Conservation (phyloP, 2,329 filamentous ascomycete genomes). For the Cladosporium phlei region DNA sequence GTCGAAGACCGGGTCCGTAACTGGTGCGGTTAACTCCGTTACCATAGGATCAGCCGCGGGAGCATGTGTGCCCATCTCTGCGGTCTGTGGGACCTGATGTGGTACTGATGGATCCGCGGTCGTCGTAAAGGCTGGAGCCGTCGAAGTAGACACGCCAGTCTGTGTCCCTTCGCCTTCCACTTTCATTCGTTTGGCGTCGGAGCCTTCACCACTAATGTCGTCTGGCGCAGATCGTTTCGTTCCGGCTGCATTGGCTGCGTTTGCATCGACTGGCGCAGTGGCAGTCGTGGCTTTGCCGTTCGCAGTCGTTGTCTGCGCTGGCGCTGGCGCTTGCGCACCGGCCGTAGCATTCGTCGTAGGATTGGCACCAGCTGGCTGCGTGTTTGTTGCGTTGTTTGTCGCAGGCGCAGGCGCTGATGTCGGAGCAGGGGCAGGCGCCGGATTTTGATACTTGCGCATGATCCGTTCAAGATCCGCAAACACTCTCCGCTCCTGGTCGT, state of each 20-base stretch:
- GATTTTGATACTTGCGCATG: slow-evolving; percentile 14
- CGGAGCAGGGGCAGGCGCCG: slow-evolving; percentile 1
- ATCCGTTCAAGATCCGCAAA: slow-evolving; percentile 15
- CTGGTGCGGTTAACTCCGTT: background rate
- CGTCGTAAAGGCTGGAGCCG: background rate
- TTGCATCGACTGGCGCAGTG: background rate
- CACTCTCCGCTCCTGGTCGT: slow-evolving; percentile 14
- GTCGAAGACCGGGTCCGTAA: slow-evolving; percentile 5
- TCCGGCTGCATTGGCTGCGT: background rate
- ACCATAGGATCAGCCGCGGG: background rate
- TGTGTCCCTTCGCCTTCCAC: slow-evolving; percentile 3
- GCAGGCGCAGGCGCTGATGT: background rate
- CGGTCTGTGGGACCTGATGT: background rate
- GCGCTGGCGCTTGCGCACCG: background rate
- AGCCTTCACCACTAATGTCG: background rate
- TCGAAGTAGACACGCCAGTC: background rate
- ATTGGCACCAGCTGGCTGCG: too few species aligned
- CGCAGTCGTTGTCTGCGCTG: background rate
- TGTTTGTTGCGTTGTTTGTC: too few species aligned
- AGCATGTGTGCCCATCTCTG: background rate
- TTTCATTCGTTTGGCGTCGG: slow-evolving; percentile 7
- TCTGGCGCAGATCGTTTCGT: slow-evolving; percentile 6
- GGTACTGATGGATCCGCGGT: background rate
- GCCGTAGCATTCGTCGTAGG: background rate
- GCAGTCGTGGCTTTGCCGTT: background rate